phyloP scores from a whole-genome alignment of 202 grass and related monocot genomes.

The Setaria viridis region DNA sequence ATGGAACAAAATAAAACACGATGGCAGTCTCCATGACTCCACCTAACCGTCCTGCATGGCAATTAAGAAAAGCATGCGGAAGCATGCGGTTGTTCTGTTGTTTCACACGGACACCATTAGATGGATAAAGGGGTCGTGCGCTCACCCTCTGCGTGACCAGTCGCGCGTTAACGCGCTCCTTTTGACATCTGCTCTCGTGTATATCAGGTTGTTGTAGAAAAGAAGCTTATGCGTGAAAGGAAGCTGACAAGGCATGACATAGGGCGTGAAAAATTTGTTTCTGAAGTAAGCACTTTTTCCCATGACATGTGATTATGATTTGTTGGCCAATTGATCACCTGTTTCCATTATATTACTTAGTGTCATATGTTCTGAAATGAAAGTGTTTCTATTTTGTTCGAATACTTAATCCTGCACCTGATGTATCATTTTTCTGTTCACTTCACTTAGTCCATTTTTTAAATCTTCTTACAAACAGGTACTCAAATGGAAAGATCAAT shows the following conservation, averaged over 20 bases:
- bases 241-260: slow-evolving; percentile 88
- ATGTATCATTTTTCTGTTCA: slow-evolving; percentile 13
- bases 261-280: slow-evolving; percentile 74
- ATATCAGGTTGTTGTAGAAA: slow-evolving; percentile 90
- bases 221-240: slow-evolving; percentile 95
- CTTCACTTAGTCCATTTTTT: slow-evolving; percentile 40
- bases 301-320: neutral
- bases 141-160: too few relatives aligned
- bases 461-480: slow-evolving; percentile 60
- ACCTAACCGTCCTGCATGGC: too few relatives aligned
- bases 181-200: slow-evolving; percentile 44
- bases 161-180: too few relatives aligned
- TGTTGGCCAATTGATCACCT: neutral
- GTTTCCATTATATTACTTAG: slow-evolving; percentile 13
- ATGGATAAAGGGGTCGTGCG: too few relatives aligned
- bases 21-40: too few relatives aligned
- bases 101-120: too few relatives aligned
- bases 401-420: neutral
- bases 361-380: neutral
- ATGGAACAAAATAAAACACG: too few relatives aligned
- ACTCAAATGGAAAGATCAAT: slow-evolving; percentile 94
- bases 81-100: too few relatives aligned
- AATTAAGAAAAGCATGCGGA: too few relatives aligned
- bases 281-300: slow-evolving; percentile 63
- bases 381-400: slow-evolving; percentile 7